Evolutionary conservation across 176 grass and related monocot genomes (phyloP).

Genomic region (Pharus latifolius): DNA sequence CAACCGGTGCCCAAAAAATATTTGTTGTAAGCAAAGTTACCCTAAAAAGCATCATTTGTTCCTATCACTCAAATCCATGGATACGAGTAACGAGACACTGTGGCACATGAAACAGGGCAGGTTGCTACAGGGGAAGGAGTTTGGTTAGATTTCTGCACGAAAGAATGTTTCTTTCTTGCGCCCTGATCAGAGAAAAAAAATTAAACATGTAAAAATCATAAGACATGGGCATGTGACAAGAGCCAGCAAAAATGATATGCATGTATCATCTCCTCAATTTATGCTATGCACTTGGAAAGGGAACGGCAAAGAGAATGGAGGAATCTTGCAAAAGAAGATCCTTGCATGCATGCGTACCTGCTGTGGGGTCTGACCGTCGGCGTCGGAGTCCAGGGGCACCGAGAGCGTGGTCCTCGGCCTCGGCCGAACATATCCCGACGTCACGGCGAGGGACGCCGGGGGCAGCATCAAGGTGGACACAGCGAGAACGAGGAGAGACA

Average conservation of each 20-base stretch:
- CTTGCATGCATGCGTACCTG: slow-evolving; percentile 21
- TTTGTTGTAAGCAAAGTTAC: too few species aligned
- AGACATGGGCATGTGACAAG: too few species aligned
- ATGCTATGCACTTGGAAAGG: too few species aligned
- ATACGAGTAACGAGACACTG: not conserved
- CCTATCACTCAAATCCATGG: not conserved
- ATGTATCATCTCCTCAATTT: too few species aligned
- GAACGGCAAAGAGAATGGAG: too few species aligned
- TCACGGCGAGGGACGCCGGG: slow-evolving; percentile 8
- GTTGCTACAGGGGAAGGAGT: not conserved
- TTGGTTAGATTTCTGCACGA: not conserved
- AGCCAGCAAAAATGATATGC: too few species aligned
- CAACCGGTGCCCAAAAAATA: not conserved
- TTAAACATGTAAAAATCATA: not conserved
- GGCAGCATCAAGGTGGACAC: not conserved
- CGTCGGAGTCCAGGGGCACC: slow-evolving; percentile 3
- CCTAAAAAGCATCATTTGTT: not conserved
- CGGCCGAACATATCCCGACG: slow-evolving; percentile 41
- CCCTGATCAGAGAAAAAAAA: not conserved
- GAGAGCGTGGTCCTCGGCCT: slow-evolving; percentile 15
- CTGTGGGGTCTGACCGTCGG: slow-evolving; percentile 33
- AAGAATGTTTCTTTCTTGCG: not conserved
- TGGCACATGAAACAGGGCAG: not conserved
- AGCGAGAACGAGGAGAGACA: not conserved
- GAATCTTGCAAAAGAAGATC: not conserved